Percentiles rank a stretch among this genome's conserved stretches.
Evolutionary conservation across 345 rosid species (phyloP).

Genomic region (Murraya paniculata): DNA sequence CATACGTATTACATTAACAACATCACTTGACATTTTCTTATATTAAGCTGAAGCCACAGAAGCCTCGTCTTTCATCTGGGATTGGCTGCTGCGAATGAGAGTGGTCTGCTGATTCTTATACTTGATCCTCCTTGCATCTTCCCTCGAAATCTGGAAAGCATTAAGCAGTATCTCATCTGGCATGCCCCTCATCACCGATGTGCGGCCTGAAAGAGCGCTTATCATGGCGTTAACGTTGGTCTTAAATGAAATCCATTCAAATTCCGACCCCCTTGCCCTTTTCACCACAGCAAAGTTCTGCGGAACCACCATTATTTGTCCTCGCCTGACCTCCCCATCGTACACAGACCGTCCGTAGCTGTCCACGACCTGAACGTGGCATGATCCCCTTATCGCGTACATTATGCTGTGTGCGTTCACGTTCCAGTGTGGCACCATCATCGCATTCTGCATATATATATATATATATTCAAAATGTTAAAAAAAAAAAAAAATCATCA

Average conservation of each 20-base stretch:
- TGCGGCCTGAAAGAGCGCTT: slow-evolving; percentile 47
- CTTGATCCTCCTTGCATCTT: slow-evolving; percentile 64
- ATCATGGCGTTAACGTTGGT: slow-evolving; percentile 54
- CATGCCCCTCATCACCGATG: slow-evolving; percentile 49
- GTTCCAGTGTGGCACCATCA: slow-evolving; percentile 65
- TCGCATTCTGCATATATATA: slow-evolving; percentile 39
- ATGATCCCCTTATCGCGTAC: slow-evolving; percentile 53
- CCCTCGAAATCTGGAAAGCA: slow-evolving; percentile 40
- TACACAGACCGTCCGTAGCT: slow-evolving; percentile 53
- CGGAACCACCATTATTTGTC: slow-evolving; percentile 61
- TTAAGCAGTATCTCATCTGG: slow-evolving; percentile 55
- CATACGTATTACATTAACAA: background rate
- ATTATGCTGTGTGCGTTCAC: slow-evolving; percentile 58
- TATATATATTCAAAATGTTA: too few relatives aligned
- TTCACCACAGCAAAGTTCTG: slow-evolving; percentile 59
- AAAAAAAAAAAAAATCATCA: too few relatives aligned
- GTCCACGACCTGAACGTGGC: slow-evolving; percentile 55
- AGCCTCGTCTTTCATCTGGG: slow-evolving; percentile 46
- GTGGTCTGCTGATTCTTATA: slow-evolving; percentile 40
- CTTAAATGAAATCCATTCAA: slow-evolving; percentile 67
- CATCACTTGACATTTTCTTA: background rate
- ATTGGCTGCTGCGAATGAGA: slow-evolving; percentile 17
- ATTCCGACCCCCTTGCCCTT: slow-evolving; percentile 43
- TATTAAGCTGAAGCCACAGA: background rate
- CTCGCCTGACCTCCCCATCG: slow-evolving; percentile 45